Evolutionary conservation across 2,329 filamentous ascomycete species (phyloP).

Genomic region (Colletotrichum sp.): DNA sequence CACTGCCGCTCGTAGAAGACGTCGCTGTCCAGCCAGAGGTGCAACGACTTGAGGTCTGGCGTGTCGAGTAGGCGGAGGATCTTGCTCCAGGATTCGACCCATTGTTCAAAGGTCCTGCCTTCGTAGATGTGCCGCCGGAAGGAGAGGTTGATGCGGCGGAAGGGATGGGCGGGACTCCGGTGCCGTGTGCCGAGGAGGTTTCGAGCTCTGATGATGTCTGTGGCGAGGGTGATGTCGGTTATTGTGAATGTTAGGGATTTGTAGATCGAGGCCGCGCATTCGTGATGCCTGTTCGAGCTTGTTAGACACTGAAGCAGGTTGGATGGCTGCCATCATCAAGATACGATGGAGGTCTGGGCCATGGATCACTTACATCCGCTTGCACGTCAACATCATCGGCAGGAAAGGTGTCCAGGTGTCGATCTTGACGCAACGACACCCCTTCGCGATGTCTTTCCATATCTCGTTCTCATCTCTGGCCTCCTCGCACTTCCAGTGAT

Average conservation of each 20-base stretch:
- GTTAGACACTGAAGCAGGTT: neutral
- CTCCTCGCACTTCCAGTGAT: constrained; percentile 16
- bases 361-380: neutral
- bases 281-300: neutral
- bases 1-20: constrained; percentile 12
- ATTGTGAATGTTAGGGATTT: neutral
- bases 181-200: neutral
- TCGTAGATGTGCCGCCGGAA: neutral
- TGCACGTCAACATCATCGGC: constrained; percentile 9
- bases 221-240: constrained; percentile 6
- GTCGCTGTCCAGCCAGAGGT: constrained; percentile 16
- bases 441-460: neutral
- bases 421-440: neutral
- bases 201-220: neutral
- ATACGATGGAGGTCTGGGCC: too few species aligned
- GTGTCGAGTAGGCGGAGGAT: neutral
- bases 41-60: neutral
- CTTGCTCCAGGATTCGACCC: constrained; percentile 3
- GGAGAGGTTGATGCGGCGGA: constrained; percentile 6
- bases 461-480: neutral
- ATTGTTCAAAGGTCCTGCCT: neutral
- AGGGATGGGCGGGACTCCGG: neutral
- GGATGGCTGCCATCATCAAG: too few species aligned
- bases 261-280: neutral
- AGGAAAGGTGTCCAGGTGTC: neutral